phyloP scores from a whole-genome alignment of 2,329 filamentous ascomycete genomes.

The Dactylellina drechsleri region DNA sequence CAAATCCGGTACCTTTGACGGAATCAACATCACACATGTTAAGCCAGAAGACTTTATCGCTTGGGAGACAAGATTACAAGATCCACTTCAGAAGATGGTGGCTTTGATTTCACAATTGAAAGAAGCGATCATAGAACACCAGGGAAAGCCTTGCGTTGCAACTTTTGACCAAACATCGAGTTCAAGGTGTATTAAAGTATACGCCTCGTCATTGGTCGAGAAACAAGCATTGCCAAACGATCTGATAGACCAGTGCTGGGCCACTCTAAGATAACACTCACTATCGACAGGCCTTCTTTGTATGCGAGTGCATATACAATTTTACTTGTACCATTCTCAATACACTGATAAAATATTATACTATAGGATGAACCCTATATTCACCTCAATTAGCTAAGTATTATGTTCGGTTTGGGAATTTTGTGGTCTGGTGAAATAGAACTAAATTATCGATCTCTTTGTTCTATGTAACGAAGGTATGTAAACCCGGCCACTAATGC shows the following conservation, averaged over 20 bases:
- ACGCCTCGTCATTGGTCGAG: background rate
- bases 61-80: conserved; percentile 52
- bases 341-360: no score
- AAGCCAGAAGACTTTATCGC: conserved; percentile 20
- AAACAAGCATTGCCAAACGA: conserved; percentile 12
- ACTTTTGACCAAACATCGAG: background rate
- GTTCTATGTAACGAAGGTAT: no score
- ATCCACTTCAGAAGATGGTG: conserved; percentile 50
- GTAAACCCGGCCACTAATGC: no score
- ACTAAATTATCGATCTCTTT: no score
- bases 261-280: background rate
- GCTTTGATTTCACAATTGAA: conserved; percentile 52
- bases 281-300: no score
- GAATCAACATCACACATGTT: conserved; percentile 19
- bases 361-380: no score
- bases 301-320: no score
- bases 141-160: conserved; percentile 51
- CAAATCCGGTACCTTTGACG: conserved; percentile 49
- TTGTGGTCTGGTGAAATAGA: no score
- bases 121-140: conserved; percentile 29
- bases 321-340: no score
- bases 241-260: conserved; percentile 9
- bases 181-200: conserved; percentile 10
- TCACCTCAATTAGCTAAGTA: no score
- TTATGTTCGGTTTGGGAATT: no score